Evolutionary conservation across 768 basidiomycete genomes (phyloP), one percentile per base, ranked within the genome.

Genomic region (Pulveroboletus ravenelii): DNA sequence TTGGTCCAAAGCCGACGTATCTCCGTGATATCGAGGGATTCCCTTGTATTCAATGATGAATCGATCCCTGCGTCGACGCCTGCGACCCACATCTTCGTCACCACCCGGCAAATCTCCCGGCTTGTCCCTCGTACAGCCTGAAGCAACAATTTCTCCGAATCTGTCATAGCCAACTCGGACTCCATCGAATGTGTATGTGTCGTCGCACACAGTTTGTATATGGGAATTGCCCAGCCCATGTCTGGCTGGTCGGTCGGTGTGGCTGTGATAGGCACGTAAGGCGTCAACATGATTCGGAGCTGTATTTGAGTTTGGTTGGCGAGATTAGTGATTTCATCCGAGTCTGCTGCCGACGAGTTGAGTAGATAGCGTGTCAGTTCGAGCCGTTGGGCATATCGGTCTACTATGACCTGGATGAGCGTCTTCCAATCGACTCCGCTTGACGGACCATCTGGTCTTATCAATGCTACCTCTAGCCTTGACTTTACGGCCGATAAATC

Each of bases 91-190:
- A 80, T 69, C 38, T 57, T 64, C 5, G 76, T 74, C 30, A 74
- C 52, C 0, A 73, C 70, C 0, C 75, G 67, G 48, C 78, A 80
- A 23, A 78, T 76, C 55, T 79, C 77, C 34, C 61, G 66, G 2
- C 52, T 69, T 0, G 74, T 76, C 5, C 61, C 73, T 15, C 62
- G 60, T 3, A 73, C 27, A 6, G 52, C 62, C 5, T 40, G 46
- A 5, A 70, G 51, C 20, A 73, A 55, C 23, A 67, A 27, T 0
- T 20, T 45, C 20, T 23, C 20, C 20, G 20, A 23, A 23, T 23
- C 20, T 23, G 20, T 23, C 20, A 23, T 23, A 4, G 49, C 43
- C 5, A 45, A 25, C 6, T 54, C 34, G 0, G 46, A 45, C 14
- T 50, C 39, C 41, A 62, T 42, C 0, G 32, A 45, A 20, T 12